Evolutionary conservation across 345 rosid genomes (phyloP), one percentile per base, ranked within the genome.

Genomic region (Syzygium grande): DNA sequence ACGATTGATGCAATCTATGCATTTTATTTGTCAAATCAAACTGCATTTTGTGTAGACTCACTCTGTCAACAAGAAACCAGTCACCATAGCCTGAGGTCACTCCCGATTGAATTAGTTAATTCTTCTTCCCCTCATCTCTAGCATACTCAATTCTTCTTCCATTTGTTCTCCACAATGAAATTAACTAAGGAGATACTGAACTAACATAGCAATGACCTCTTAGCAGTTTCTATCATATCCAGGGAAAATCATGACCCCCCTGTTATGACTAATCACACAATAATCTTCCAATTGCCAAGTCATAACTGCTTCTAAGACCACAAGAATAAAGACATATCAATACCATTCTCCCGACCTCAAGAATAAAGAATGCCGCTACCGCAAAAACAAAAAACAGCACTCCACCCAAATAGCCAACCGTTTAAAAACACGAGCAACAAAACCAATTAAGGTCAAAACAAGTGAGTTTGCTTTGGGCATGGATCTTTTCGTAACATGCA

Each of bases 391-490:
- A 93, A 91, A 98, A 96, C 91, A 94, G 91, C 80, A 87, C 94
- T 90, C 98, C 99, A 55, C 98, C 98, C 59, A 92, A 27, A 88
- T 96, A 98, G 86, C 99, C 99, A 87, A 96, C 98, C 98, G 94
- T 88, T 58, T 52, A 87, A 92, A 86, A 68, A 51, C 54, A 16
- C 54, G 14, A 29, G 41, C 29, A 23, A 12, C 25, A 3, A 43
- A 77, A 29, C 14, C 41, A 0, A 19, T 1, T 30, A 34, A 5
- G 21, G 79, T 34, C 46, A 30, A 68, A 68, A 68, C 79, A 68
- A 30, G 43, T 15, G 11, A 63, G 77, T 63, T 63, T 2, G 41
- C 77, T 63, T 29, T 29, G 41, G 38, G 77, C 77, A 29, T 16
- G 77, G 41, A 30, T 30, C 43, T 65, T 29, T 16, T 63, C 6